Conservation (phyloP, 108 stramenopile genomes). For the Nitzschia sp. region DNA sequence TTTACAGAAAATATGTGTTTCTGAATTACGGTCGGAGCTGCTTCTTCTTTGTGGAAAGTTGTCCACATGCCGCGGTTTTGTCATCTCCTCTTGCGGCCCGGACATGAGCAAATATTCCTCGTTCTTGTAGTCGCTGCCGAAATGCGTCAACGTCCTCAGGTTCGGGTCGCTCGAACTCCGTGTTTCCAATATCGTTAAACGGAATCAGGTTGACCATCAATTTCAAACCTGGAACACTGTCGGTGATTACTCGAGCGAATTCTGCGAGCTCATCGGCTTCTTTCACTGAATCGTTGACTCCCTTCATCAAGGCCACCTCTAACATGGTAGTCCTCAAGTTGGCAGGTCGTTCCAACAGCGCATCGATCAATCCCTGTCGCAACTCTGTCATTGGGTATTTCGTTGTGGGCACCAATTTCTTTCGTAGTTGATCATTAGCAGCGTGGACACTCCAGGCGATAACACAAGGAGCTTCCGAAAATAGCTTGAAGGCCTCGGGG, state of each 20-base stretch:
- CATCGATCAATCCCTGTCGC: constrained; percentile 67
- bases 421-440: constrained; percentile 69
- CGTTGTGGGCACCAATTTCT: constrained; percentile 79
- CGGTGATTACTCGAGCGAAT: constrained; percentile 62
- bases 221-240: constrained; percentile 57
- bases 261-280: constrained; percentile 76
- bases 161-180: constrained; percentile 56
- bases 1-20: too few species aligned
- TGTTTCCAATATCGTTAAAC: constrained; percentile 75
- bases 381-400: constrained; percentile 73
- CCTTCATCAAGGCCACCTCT: constrained; percentile 77
- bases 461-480: constrained; percentile 62
- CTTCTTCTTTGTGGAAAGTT: constrained; percentile 57
- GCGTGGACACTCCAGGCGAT: constrained; percentile 91
- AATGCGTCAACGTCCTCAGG: constrained; percentile 53
- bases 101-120: constrained; percentile 53
- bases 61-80: constrained; percentile 87
- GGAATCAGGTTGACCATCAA: constrained; percentile 86
- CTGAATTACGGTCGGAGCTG: not conserved
- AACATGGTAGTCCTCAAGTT: constrained; percentile 69
- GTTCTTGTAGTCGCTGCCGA: constrained; percentile 49
- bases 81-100: constrained; percentile 85
- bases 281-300: constrained; percentile 80
- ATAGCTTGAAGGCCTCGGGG: constrained; percentile 53
- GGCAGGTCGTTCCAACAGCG: constrained; percentile 48